Percentiles rank a stretch among this genome's conserved stretches.
Conservation (phyloP, 2,329 filamentous ascomycete species). For the Pyricularia grisea region DNA sequence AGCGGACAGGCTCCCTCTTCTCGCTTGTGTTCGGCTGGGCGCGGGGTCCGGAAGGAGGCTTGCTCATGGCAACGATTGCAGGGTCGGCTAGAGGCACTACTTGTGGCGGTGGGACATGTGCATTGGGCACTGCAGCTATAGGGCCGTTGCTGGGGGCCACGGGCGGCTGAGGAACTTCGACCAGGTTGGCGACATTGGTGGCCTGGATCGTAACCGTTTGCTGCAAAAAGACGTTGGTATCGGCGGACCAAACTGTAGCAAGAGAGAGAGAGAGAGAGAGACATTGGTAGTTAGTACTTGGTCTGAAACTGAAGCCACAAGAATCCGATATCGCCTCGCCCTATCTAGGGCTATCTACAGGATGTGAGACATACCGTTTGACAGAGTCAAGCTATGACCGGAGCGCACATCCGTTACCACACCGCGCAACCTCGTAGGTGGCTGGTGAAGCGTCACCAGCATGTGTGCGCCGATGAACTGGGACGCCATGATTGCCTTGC, state of each 20-base stretch:
- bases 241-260: constrained; percentile 27
- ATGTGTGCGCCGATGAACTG: constrained; percentile 71
- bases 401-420: constrained; percentile 59
- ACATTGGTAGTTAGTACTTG: not conserved
- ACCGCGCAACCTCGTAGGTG: constrained; percentile 59
- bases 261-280: too few relatives aligned
- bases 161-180: constrained; percentile 22
- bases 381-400: constrained; percentile 59
- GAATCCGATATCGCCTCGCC: not conserved
- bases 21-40: constrained; percentile 20
- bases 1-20: constrained; percentile 17
- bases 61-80: constrained; percentile 65
- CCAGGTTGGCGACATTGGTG: constrained; percentile 33
- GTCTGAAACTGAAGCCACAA: not conserved
- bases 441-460: constrained; percentile 49
- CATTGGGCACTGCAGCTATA: not conserved
- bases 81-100: constrained; percentile 53
- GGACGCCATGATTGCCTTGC: constrained; percentile 41
- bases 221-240: constrained; percentile 26
- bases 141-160: not conserved
- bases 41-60: constrained; percentile 22
- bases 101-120: not conserved
- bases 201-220: constrained; percentile 35
- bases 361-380: constrained; percentile 50
- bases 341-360: not conserved